Conservation (phyloP, 1,139 yeast species). For the Saccharomycopsis hybrid region DNA sequence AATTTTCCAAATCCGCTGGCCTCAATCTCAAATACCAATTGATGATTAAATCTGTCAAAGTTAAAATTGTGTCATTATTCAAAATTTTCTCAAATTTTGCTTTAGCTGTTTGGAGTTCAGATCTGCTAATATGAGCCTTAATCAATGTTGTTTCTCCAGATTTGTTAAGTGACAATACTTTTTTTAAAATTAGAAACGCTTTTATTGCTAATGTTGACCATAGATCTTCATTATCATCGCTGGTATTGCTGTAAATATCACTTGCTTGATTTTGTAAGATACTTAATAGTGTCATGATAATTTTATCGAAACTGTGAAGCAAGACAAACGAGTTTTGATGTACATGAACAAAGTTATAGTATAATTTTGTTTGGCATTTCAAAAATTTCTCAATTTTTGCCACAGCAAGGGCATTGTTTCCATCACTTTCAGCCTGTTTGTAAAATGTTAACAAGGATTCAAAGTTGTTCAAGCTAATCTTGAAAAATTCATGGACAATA, state of each 20-base stretch:
- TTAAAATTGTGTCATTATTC: conserved; percentile 46
- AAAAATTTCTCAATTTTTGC: conserved; percentile 69
- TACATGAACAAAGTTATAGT: conserved; percentile 44
- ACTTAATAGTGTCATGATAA: conserved; percentile 51
- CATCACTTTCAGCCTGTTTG: conserved; percentile 41
- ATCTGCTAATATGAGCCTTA: conserved; percentile 52
- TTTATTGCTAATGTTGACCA: conserved; percentile 77
- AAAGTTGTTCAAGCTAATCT: conserved; percentile 52
- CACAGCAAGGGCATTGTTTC: too few species aligned
- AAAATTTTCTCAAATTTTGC: conserved; percentile 49
- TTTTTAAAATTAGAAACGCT: conserved; percentile 60
- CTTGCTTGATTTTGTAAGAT: conserved; percentile 59
- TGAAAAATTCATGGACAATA: conserved; percentile 43
- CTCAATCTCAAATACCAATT: conserved; percentile 67
- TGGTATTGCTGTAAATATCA: conserved; percentile 42
- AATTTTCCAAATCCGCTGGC: conserved; percentile 70
- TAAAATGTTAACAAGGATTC: conserved; percentile 49
- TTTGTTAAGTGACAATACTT: conserved; percentile 53
- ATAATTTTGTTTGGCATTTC: conserved; percentile 71
- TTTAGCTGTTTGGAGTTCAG: conserved; percentile 56
- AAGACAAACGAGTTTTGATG: conserved; percentile 71
- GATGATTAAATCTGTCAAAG: conserved; percentile 60
- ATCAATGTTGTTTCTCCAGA: conserved; percentile 60
- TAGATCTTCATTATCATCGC: conserved; percentile 47
- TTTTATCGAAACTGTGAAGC: conserved; percentile 55